Base-by-base conservation (phyloP, 352 stramenopile genomes). In the Pythium phragmiticola region DNA sequence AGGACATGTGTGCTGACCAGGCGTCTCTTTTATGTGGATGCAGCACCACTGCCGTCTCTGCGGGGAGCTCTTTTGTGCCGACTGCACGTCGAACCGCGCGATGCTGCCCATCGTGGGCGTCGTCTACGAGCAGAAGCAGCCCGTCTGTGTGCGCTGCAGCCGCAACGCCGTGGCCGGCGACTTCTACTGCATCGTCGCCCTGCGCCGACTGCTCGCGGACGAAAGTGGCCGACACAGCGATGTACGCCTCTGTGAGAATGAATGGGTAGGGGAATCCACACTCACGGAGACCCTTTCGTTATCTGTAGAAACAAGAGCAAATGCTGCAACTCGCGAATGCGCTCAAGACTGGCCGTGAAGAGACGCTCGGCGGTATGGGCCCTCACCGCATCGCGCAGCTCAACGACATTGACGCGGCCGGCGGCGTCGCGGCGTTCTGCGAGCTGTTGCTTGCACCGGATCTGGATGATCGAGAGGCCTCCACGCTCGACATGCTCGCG, bases 321-420 rank as follows among this genome's bases (percentile, higher is more conserved):
- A 65, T 91, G 36, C 69, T 74, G 56, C 84, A 90, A 52, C 66
- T 95, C 12, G 65, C 86, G 7, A 65, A 71, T 23, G 79, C 77
- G 21, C 66, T 95, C 46, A 82, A 75, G 23, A 61, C 70, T 46
- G 84, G 78, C 0, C 80, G 84, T 3, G 74, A 89, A 23, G 84
- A 94, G 63, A 88, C 77, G 0, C 63, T 80, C 13, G 61, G 52
- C 26, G 82, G 83, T 12, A 87, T 95, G 78, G 87, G 87, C 0
- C 49, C 83, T 1, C 83, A 94, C 50, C 83, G 79, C 54, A 73
- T 95, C 19, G 76, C 83, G 17, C 84, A 95, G 66, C 71, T 95
- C 3, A 95, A 95, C 62, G 87, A 95, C 63, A 74, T 95, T 17
- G 84, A 92, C 54, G 78, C 81, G 7, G 84, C 82, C n/a, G 87